Conservation (phyloP, 192 early-diverging fungal genomes). For the Cetraspora pellucida region DNA sequence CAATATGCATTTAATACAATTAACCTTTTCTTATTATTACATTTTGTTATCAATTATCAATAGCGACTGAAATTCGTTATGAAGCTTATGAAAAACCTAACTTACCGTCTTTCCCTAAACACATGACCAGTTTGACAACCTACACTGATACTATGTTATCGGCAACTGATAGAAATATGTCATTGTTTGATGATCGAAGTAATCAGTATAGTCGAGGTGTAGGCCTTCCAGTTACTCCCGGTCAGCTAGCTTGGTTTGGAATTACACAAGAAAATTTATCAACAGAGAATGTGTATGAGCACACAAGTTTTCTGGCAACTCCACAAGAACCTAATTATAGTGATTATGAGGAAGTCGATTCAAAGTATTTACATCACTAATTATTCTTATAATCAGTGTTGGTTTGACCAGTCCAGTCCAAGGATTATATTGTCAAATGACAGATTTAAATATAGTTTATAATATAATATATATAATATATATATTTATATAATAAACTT, state of each 20-base stretch:
- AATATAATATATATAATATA: background rate
- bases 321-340: background rate
- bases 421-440: too few relatives aligned
- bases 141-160: background rate
- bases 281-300: background rate
- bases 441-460: too few relatives aligned
- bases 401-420: too few relatives aligned
- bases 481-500: too few relatives aligned
- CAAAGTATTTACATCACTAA: background rate
- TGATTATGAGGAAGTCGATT: slow-evolving; percentile 28
- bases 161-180: background rate
- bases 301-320: background rate
- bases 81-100: slow-evolving; percentile 31
- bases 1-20: background rate
- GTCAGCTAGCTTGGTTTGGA: slow-evolving; percentile 25
- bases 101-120: background rate
- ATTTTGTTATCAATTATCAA: background rate
- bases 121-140: background rate
- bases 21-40: background rate
- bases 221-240: slow-evolving; percentile 2
- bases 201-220: background rate
- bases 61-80: slow-evolving; percentile 2
- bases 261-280: background rate
- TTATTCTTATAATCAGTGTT: background rate
- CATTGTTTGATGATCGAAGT: background rate